These are phyloP conservation scores for Solanum virginianum DNA, from an alignment of 257 asterid genomes.

Conservation along the genomic window DNA sequence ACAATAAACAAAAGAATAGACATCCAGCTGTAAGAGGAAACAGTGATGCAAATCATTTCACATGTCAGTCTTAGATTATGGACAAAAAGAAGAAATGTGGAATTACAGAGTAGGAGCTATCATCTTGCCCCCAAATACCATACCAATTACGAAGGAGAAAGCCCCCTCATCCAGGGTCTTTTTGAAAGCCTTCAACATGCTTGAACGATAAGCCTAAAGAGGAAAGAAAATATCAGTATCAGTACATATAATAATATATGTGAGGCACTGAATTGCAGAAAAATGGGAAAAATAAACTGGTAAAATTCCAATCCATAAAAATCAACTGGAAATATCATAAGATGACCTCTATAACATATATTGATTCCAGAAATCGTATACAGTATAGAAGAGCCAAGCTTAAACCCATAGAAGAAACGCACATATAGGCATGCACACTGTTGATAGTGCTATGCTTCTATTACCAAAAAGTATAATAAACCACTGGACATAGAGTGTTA, in stretches of 20 bases:
- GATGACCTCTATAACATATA: background rate
- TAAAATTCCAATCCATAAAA: background rate
- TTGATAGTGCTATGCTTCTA: background rate
- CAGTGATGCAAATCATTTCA: background rate
- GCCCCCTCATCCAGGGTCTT: slow-evolving; percentile 97
- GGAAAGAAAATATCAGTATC: background rate
- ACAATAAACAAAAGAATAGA: background rate
- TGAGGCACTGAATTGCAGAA: background rate
- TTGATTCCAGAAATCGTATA: background rate
- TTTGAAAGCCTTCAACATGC: slow-evolving; percentile 97
- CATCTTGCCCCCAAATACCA: slow-evolving; percentile 11
- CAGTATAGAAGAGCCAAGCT: background rate
- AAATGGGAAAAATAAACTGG: background rate
- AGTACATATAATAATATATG: background rate
- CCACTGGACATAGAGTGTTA: background rate
- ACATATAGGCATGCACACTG: background rate
- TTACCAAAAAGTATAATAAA: background rate
- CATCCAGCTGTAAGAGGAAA: background rate
- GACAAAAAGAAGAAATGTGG: background rate
- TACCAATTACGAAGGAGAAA: slow-evolving; percentile 95
- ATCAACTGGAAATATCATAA: background rate
- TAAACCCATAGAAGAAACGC: background rate
- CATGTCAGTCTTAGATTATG: background rate
- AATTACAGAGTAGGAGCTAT: background rate
- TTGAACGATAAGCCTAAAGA: slow-evolving; percentile 87